phyloP scores from a whole-genome alignment of 169 alveolate species.

The Amoebophrya sp. region DNA sequence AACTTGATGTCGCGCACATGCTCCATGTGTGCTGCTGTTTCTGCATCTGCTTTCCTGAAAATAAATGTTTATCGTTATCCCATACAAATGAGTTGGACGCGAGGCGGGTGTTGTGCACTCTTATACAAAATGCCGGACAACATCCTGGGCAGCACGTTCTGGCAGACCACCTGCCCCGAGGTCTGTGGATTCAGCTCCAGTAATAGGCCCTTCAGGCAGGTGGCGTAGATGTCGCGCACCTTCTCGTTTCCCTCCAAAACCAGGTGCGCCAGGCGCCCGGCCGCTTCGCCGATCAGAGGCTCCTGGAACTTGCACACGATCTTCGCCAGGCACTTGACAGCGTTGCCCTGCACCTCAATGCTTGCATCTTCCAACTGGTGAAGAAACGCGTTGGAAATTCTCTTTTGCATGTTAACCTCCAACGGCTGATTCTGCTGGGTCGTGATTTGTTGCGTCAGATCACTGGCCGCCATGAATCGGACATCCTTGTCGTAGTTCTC shows the following conservation, averaged over 20 bases:
- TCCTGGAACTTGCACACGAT: constrained; percentile 56
- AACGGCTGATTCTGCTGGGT: constrained; percentile 39
- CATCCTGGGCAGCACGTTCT: constrained; percentile 44
- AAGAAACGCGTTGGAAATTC: constrained; percentile 53
- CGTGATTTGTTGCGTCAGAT: constrained; percentile 51
- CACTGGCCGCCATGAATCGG: constrained; percentile 66
- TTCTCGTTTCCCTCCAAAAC: constrained; percentile 54
- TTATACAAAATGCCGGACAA: constrained; percentile 37
- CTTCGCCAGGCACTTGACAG: constrained; percentile 59
- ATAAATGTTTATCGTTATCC: no score
- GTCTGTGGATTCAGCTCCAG: constrained; percentile 53
- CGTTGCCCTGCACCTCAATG: constrained; percentile 59
- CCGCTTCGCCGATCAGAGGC: constrained; percentile 51
- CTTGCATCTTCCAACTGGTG: constrained; percentile 55
- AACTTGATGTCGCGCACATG: no score
- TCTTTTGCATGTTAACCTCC: constrained; percentile 51
- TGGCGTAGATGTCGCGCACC: constrained; percentile 61
- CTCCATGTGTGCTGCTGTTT: no score
- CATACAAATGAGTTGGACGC: no score
- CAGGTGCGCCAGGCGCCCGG: constrained; percentile 52
- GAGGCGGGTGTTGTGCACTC: background rate
- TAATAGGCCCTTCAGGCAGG: constrained; percentile 58
- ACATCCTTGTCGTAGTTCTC: constrained; percentile 59
- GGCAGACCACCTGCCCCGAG: constrained; percentile 50
- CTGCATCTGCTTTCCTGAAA: no score